phyloP scores from a whole-genome alignment of 768 basidiomycete species.

The Lentinus tigrinus region DNA sequence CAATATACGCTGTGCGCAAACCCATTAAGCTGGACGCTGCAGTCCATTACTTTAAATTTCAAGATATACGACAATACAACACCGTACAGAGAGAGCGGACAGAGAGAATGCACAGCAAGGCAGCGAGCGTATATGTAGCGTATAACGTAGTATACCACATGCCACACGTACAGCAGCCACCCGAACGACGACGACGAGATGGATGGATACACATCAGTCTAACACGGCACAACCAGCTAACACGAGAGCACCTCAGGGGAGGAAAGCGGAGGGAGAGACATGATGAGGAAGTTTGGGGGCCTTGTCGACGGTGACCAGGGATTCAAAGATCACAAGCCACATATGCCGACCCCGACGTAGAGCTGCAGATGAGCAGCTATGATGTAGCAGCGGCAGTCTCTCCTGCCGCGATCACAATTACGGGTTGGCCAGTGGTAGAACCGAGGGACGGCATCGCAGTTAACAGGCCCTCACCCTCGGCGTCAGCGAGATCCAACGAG shows the following conservation, averaged over 20 bases:
- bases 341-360: not conserved
- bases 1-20: not conserved
- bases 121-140: conserved; percentile 9
- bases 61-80: conserved; percentile 25
- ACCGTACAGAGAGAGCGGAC: conserved; percentile 20
- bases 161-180: conserved; percentile 11
- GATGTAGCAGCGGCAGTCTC: not conserved
- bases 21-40: not conserved
- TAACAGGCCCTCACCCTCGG: not conserved
- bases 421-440: not conserved
- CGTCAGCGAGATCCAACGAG: conserved; percentile 11
- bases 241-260: conserved; percentile 12
- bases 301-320: not conserved
- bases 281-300: not conserved
- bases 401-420: not conserved
- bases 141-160: conserved; percentile 12
- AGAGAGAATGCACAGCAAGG: conserved; percentile 22
- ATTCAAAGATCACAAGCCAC: no score
- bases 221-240: conserved; percentile 2
- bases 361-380: not conserved
- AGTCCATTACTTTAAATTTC: conserved; percentile 22
- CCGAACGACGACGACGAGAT: conserved; percentile 8
- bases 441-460: not conserved
- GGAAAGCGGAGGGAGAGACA: not conserved
- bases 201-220: conserved; percentile 8